These are phyloP conservation scores for Melanogaster broomeanus DNA, from an alignment of 768 basidiomycete genomes.

Conservation along the genomic window DNA sequence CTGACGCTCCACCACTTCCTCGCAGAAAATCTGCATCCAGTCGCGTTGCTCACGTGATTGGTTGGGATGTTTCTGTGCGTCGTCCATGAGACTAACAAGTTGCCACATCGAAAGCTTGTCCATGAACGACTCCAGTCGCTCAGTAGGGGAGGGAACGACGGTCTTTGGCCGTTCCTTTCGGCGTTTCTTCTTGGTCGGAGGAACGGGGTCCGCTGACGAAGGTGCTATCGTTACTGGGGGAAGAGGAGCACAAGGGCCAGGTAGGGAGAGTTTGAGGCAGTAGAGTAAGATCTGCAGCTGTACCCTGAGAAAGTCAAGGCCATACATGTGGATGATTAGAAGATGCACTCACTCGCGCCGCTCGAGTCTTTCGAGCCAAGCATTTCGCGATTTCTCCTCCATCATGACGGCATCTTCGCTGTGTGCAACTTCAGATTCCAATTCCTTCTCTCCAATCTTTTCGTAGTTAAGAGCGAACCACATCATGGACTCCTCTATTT, in stretches of 20 bases:
- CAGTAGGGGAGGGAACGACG: constrained; percentile 37
- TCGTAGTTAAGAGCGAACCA: constrained; percentile 73
- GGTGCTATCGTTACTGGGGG: constrained; percentile 28
- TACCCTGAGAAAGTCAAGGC: constrained; percentile 44
- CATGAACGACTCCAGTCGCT: constrained; percentile 72
- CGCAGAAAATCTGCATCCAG: constrained; percentile 76
- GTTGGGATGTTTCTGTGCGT: constrained; percentile 24
- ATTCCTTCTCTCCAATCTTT: constrained; percentile 40
- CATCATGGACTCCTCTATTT: constrained; percentile 73
- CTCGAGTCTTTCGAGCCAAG: constrained; percentile 68
- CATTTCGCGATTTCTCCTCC: constrained; percentile 53
- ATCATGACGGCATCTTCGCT: constrained; percentile 30
- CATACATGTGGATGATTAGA: background rate
- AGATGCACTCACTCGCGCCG: constrained; percentile 55
- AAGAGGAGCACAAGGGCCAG: constrained; percentile 40
- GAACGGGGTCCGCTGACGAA: constrained; percentile 24
- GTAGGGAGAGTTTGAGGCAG: constrained; percentile 63
- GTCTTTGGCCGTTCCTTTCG: constrained; percentile 21
- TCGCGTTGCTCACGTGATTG: constrained; percentile 44
- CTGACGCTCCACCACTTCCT: constrained; percentile 66
- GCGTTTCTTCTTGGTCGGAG: constrained; percentile 33
- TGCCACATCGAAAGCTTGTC: constrained; percentile 83
- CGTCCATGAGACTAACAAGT: constrained; percentile 45
- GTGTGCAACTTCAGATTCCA: constrained; percentile 24
- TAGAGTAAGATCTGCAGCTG: constrained; percentile 77